Evolutionary conservation across 371 early-diverging fungal species (phyloP).

Genomic region (Actinomortierella wolfii): DNA sequence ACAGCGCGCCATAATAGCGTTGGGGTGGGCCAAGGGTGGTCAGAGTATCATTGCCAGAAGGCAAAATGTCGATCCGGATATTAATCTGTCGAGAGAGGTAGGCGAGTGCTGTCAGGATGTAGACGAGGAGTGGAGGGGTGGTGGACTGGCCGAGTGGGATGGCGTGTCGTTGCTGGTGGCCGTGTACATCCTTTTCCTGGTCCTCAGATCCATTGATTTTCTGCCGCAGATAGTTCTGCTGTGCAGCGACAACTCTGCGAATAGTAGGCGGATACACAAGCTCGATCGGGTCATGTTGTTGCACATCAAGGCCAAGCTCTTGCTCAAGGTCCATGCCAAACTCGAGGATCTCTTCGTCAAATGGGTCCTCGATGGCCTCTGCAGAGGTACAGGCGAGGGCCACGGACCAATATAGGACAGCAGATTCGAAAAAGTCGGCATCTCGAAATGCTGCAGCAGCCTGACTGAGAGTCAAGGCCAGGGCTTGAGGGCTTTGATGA

Average conservation of each 20-base stretch:
- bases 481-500: neutral
- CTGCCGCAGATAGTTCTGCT: too few species aligned
- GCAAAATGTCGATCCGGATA: constrained; percentile 39
- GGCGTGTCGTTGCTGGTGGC: neutral
- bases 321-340: constrained; percentile 30
- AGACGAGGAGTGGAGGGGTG: constrained; percentile 13
- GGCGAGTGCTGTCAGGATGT: constrained; percentile 34
- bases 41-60: constrained; percentile 38
- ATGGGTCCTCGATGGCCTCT: neutral
- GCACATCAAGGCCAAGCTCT: constrained; percentile 39
- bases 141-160: too few species aligned
- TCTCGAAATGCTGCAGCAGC: constrained; percentile 44
- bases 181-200: too few species aligned
- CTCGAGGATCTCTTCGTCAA: constrained; percentile 1
- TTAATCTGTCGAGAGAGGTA: constrained; percentile 44
- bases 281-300: constrained; percentile 37
- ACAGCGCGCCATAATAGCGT: constrained; percentile 26
- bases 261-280: constrained; percentile 22
- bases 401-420: constrained; percentile 40
- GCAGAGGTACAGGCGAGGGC: constrained; percentile 14
- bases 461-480: constrained; percentile 31
- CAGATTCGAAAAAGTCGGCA: constrained; percentile 44
- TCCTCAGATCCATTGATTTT: too few species aligned
- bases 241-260: neutral
- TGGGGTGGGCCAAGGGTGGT: constrained; percentile 42